Percentiles rank a stretch among this genome's conserved stretches.
Evolutionary conservation across 2,329 filamentous ascomycete genomes (phyloP).

Genomic region (Diplodia scrobiculata): DNA sequence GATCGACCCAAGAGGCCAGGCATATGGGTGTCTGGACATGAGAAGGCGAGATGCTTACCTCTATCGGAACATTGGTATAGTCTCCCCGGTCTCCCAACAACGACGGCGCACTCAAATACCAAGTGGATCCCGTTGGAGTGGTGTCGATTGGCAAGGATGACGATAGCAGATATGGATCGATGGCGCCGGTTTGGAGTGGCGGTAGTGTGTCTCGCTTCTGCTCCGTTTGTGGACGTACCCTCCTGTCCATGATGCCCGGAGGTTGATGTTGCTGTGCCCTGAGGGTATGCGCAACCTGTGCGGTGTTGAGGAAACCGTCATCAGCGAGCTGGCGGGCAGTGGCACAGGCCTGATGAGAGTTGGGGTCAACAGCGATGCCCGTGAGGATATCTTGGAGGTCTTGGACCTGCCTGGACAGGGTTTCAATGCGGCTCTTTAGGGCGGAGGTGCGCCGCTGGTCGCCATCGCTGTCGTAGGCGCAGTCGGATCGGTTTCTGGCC

Average conservation of each 20-base stretch:
- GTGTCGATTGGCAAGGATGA: background rate
- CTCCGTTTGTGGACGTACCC: background rate
- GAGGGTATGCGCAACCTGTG: background rate
- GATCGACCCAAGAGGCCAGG: background rate
- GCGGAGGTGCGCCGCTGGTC: slow-evolving; percentile 32
- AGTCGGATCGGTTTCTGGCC: slow-evolving; percentile 28
- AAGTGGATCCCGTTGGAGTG: background rate
- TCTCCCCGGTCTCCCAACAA: background rate
- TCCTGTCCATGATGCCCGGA: background rate
- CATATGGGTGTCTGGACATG: background rate
- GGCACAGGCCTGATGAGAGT: slow-evolving; percentile 1
- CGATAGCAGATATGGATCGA: background rate
- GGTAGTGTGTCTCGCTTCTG: background rate
- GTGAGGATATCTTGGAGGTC: slow-evolving; percentile 24
- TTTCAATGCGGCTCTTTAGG: slow-evolving; percentile 31
- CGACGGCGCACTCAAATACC: background rate
- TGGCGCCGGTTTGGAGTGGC: background rate
- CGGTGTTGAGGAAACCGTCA: slow-evolving; percentile 5
- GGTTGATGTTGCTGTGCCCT: background rate
- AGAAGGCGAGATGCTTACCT: background rate
- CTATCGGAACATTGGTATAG: background rate
- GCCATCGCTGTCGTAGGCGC: slow-evolving; percentile 31
- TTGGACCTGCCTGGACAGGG: slow-evolving; percentile 16
- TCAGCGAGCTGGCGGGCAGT: slow-evolving; percentile 11
- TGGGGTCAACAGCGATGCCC: slow-evolving; percentile 1